A percentile compares a stretch with the other conserved stretches of the same genome.
These are phyloP conservation scores for Candida germanica DNA, from an alignment of 805 yeast species.

Conservation along the genomic window DNA sequence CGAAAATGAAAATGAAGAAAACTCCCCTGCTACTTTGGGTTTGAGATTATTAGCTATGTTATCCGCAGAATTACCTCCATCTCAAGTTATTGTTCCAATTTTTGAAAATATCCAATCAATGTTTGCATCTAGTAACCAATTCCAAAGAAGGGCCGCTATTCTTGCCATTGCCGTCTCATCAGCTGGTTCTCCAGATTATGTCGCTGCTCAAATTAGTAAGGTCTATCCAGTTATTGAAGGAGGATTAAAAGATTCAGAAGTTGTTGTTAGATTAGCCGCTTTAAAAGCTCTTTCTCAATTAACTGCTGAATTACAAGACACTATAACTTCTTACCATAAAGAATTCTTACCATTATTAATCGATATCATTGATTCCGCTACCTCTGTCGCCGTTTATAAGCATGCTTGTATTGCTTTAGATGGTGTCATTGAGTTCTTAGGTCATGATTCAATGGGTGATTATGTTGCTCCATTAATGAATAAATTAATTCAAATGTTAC, in stretches of 20 bases:
- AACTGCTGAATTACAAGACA: conserved; percentile 80
- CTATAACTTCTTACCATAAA: conserved; percentile 80
- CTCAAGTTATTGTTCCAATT: conserved; percentile 82
- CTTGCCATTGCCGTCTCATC: conserved; percentile 79
- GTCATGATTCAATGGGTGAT: conserved; percentile 74
- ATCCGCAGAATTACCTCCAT: conserved; percentile 84
- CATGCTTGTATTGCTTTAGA: conserved; percentile 90
- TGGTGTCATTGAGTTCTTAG: conserved; percentile 86
- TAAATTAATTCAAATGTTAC: conserved; percentile 80
- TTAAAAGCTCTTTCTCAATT: conserved; percentile 74
- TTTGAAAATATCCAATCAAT: conserved; percentile 59
- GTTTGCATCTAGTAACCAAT: conserved; percentile 57
- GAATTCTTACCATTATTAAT: conserved; percentile 82
- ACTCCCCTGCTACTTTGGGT: conserved; percentile 72
- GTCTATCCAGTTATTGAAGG: conserved; percentile 67
- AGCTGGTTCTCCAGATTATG: conserved; percentile 92
- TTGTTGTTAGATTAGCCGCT: conserved; percentile 81
- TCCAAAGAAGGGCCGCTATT: conserved; percentile 84
- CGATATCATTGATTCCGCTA: conserved; percentile 80
- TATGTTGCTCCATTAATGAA: conserved; percentile 89
- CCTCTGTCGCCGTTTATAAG: conserved; percentile 79
- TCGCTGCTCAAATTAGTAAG: conserved; percentile 69
- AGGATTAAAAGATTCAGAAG: conserved; percentile 74
- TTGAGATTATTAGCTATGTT: conserved; percentile 75
- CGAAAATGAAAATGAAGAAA: conserved; percentile 92